A percentile compares a stretch with the other conserved stretches of the same genome.
Evolutionary conservation across 2,329 filamentous ascomycete species (phyloP).

Genomic region (Pseudogymnoascus sp.): DNA sequence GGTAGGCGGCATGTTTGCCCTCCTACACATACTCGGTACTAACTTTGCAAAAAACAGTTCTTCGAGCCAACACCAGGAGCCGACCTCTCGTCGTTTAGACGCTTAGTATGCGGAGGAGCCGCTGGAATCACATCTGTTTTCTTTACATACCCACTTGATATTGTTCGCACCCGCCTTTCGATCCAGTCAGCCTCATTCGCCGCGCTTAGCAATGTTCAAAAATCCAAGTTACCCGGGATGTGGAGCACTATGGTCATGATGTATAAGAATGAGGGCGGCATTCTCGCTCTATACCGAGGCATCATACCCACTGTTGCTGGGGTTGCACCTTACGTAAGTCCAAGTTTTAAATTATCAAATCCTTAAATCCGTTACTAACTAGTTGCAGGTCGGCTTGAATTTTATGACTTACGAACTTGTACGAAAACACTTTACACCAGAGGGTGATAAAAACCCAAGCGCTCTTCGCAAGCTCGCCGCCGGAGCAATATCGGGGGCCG

Average conservation of each 20-base stretch:
- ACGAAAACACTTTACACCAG: slow-evolving; percentile 73
- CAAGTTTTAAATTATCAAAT: slow-evolving; percentile 21
- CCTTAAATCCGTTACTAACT: slow-evolving; percentile 15
- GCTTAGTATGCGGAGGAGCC: slow-evolving; percentile 80
- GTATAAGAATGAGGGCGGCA: slow-evolving; percentile 85
- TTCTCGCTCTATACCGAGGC: slow-evolving; percentile 81
- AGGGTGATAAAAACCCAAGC: slow-evolving; percentile 77
- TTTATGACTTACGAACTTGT: slow-evolving; percentile 97
- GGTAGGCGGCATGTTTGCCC: slow-evolving; percentile 42
- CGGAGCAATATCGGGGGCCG: slow-evolving; percentile 88
- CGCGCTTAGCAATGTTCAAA: slow-evolving; percentile 54
- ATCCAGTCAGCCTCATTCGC: slow-evolving; percentile 97
- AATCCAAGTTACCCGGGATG: slow-evolving; percentile 76
- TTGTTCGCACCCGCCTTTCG: slow-evolving; percentile 88
- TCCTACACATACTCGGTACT: not conserved
- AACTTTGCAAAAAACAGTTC: slow-evolving; percentile 43
- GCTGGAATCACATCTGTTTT: slow-evolving; percentile 94
- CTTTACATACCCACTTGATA: slow-evolving; percentile 93
- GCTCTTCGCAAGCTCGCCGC: slow-evolving; percentile 75
- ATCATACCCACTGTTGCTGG: slow-evolving; percentile 91
- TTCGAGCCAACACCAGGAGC: slow-evolving; percentile 69
- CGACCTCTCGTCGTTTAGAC: slow-evolving; percentile 63
- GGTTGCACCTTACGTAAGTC: slow-evolving; percentile 79
- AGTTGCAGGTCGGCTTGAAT: slow-evolving; percentile 72
- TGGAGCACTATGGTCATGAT: slow-evolving; percentile 73